Percentiles rank a stretch among this genome's conserved stretches.
Evolutionary conservation across 768 basidiomycete genomes (phyloP).

Genomic region (Mycena galopus): DNA sequence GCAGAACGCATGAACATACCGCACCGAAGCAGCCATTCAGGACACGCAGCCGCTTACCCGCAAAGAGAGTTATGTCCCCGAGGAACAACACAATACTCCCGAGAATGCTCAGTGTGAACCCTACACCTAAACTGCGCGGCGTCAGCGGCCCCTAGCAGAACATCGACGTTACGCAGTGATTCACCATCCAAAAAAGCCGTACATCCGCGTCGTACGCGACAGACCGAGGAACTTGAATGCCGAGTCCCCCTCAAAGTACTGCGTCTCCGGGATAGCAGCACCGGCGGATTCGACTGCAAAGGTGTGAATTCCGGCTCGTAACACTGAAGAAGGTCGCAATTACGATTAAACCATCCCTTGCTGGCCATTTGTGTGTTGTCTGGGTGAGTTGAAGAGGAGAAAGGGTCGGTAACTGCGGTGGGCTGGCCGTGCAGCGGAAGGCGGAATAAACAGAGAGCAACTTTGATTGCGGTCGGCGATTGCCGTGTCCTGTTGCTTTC

Average conservation of each 20-base stretch:
- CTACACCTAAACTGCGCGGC: slow-evolving; percentile 70
- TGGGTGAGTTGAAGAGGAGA: slow-evolving; percentile 16
- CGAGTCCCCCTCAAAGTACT: slow-evolving; percentile 91
- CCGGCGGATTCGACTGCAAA: slow-evolving; percentile 69
- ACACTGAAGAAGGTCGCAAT: not conserved
- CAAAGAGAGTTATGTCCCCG: slow-evolving; percentile 76
- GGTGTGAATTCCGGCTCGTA: not conserved
- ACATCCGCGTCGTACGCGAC: slow-evolving; percentile 83
- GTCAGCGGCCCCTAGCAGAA: not conserved
- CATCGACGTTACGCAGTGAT: not conserved
- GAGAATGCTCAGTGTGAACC: slow-evolving; percentile 85
- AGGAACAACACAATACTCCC: slow-evolving; percentile 85
- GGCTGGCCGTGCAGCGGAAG: slow-evolving; percentile 50
- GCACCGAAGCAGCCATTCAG: not conserved
- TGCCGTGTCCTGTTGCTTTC: no score
- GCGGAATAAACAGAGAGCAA: slow-evolving; percentile 4
- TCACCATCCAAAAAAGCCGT: slow-evolving; percentile 89
- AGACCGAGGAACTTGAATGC: slow-evolving; percentile 87
- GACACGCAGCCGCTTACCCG: slow-evolving; percentile 66
- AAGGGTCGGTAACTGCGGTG: slow-evolving; percentile 22
- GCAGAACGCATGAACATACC: slow-evolving; percentile 17
- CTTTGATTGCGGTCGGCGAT: not conserved
- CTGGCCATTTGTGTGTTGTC: slow-evolving; percentile 56
- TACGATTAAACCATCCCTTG: slow-evolving; percentile 86
- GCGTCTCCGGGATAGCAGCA: slow-evolving; percentile 76